A percentile compares a stretch with the other conserved stretches of the same genome.
Conservation (phyloP, 495 filamentous ascomycete species). For the Geoglossum glabrum region DNA sequence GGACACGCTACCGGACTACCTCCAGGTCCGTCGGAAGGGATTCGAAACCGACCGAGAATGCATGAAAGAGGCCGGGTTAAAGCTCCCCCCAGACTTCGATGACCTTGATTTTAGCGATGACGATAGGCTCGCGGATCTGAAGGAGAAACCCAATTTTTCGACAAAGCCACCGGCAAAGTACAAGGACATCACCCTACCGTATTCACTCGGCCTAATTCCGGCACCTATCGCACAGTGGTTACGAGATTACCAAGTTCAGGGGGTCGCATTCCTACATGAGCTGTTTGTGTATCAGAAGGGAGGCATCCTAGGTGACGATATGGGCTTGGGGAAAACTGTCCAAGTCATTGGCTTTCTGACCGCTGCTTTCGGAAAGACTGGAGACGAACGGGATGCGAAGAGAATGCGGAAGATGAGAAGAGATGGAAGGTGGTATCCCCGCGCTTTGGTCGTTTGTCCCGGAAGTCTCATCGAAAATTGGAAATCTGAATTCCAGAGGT, state of each 20-base stretch:
- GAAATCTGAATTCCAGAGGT: slow-evolving; percentile 63
- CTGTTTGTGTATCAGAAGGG: slow-evolving; percentile 84
- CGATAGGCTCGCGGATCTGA: slow-evolving; percentile 37
- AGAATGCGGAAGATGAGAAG: slow-evolving; percentile 79
- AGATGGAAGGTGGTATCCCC: slow-evolving; percentile 57
- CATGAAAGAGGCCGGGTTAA: slow-evolving; percentile 46
- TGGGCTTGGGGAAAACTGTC: slow-evolving; percentile 93
- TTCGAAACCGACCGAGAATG: slow-evolving; percentile 34
- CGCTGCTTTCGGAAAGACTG: slow-evolving; percentile 86
- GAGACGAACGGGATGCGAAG: slow-evolving; percentile 70
- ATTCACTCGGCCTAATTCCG: slow-evolving; percentile 69
- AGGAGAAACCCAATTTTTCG: slow-evolving; percentile 52
- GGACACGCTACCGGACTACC: slow-evolving; percentile 34
- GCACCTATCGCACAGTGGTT: slow-evolving; percentile 85
- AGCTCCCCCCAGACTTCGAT: slow-evolving; percentile 60
- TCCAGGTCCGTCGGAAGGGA: slow-evolving; percentile 29
- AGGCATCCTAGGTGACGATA: slow-evolving; percentile 83
- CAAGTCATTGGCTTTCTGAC: slow-evolving; percentile 92
- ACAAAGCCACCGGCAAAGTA: slow-evolving; percentile 44
- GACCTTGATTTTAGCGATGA: slow-evolving; percentile 79
- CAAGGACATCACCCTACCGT: slow-evolving; percentile 50
- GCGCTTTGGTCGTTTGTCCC: slow-evolving; percentile 70
- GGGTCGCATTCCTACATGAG: slow-evolving; percentile 70
- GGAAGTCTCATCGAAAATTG: slow-evolving; percentile 80
- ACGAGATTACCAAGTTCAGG: slow-evolving; percentile 76